Conservation (phyloP, 176 grass and related monocot genomes). For the Thalia dealbata region DNA sequence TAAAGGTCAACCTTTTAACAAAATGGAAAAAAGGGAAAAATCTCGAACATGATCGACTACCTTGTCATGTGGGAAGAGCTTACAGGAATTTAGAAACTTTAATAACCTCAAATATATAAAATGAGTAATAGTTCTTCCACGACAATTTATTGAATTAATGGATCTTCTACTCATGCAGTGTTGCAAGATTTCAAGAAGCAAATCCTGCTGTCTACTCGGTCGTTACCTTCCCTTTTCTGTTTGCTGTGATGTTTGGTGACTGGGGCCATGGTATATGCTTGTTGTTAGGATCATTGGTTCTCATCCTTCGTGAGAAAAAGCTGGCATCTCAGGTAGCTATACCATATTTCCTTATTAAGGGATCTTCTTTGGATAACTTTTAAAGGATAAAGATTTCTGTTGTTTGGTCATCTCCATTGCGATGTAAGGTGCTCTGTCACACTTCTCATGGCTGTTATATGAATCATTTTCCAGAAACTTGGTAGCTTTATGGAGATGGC, state of each 20-base stretch:
- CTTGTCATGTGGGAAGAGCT: neutral
- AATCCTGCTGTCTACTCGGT: constrained; percentile 99
- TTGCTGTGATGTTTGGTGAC: constrained; percentile 99
- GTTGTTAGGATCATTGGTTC: constrained; percentile 77
- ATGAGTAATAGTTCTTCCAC: neutral
- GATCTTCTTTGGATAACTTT: neutral
- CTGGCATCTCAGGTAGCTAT: constrained; percentile 69
- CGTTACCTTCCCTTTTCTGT: constrained; percentile 97
- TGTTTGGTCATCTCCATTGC: neutral
- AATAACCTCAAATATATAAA: neutral
- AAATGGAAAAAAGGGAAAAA: neutral
- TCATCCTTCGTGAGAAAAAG: constrained; percentile 93
- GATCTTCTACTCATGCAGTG: constrained; percentile 38
- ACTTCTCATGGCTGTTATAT: neutral
- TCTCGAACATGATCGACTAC: neutral
- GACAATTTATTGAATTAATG: neutral
- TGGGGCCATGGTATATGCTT: constrained; percentile 99
- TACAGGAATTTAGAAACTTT: neutral
- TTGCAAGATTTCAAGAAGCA: constrained; percentile 91
- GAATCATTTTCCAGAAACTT: constrained; percentile 61
- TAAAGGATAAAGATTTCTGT: neutral
- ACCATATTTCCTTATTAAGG: neutral
- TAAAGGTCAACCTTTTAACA: neutral
- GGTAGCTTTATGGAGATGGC: constrained; percentile 98
- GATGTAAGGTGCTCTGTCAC: neutral